phyloP scores from a whole-genome alignment of 2,329 filamentous ascomycete species.

The Arthroderma uncinatum region DNA sequence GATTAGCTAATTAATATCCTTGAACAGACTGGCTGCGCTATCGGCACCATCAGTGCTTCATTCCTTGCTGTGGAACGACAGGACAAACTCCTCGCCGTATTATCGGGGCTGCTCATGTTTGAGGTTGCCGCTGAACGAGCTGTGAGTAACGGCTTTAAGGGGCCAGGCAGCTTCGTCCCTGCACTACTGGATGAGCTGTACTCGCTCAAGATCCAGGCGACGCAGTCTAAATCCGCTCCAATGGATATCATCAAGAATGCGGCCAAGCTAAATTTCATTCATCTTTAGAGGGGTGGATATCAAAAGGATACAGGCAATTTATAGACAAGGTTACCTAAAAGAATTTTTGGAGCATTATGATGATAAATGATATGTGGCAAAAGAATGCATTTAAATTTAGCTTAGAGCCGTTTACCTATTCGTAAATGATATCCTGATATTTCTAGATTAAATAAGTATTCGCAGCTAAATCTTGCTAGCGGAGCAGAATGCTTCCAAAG shows the following conservation, averaged over 20 bases:
- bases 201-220: conserved; percentile 23
- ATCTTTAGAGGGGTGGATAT: conserved; percentile 12
- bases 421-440: too few relatives aligned
- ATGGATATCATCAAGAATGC: conserved; percentile 26
- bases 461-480: conserved; percentile 41
- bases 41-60: conserved; percentile 71
- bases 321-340: too few relatives aligned
- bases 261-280: conserved; percentile 28
- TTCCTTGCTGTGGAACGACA: conserved; percentile 53
- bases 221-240: neutral
- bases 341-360: too few relatives aligned
- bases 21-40: conserved; percentile 62
- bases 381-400: too few relatives aligned
- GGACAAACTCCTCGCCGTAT: conserved; percentile 59
- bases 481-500: conserved; percentile 49
- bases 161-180: conserved; percentile 77
- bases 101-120: conserved; percentile 65
- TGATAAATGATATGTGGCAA: too few relatives aligned
- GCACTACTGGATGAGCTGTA: conserved; percentile 67
- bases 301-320: too few relatives aligned
- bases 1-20: neutral
- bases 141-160: conserved; percentile 49
- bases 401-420: too few relatives aligned
- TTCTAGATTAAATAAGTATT: neutral
- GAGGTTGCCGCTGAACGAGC: conserved; percentile 65